Evolutionary conservation across 768 basidiomycete genomes (phyloP).

Genomic region (Imleria badia): DNA sequence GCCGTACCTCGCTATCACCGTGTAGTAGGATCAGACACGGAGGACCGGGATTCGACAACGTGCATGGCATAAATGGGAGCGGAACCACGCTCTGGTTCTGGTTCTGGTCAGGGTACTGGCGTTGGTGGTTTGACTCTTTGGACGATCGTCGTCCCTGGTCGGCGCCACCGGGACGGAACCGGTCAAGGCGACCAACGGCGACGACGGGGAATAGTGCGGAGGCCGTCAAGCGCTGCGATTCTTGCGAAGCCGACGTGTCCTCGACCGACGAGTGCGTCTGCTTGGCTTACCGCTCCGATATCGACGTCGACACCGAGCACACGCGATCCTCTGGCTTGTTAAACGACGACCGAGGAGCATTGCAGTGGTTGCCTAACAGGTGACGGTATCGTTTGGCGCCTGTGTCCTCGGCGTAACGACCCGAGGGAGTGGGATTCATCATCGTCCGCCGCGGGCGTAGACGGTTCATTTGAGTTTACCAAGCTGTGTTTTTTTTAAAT

Average conservation of each 20-base stretch:
- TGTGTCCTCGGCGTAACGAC: too few relatives aligned
- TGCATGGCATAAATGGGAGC: too few relatives aligned
- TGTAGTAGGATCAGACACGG: too few relatives aligned
- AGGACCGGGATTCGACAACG: too few relatives aligned
- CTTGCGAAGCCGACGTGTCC: background rate
- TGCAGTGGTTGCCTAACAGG: too few relatives aligned
- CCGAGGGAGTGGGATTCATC: background rate
- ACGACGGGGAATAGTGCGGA: background rate
- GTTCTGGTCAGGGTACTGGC: too few relatives aligned
- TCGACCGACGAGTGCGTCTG: constrained; percentile 1
- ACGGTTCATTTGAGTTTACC: constrained; percentile 1
- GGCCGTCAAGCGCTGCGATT: too few relatives aligned
- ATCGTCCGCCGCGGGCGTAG: too few relatives aligned
- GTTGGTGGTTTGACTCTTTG: background rate
- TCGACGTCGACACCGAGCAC: constrained; percentile 1
- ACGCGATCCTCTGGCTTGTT: background rate
- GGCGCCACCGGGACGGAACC: constrained; percentile 12
- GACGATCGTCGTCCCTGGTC: constrained; percentile 10
- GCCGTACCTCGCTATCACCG: too few relatives aligned
- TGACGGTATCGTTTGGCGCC: background rate
- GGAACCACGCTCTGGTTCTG: too few relatives aligned
- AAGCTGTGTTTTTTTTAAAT: constrained; percentile 11
- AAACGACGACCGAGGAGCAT: constrained; percentile 9
- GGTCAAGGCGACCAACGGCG: background rate
- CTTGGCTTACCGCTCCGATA: background rate